Evolutionary conservation across 2,329 filamentous ascomycete genomes (phyloP).

Genomic region (Venturia oleaginea): DNA sequence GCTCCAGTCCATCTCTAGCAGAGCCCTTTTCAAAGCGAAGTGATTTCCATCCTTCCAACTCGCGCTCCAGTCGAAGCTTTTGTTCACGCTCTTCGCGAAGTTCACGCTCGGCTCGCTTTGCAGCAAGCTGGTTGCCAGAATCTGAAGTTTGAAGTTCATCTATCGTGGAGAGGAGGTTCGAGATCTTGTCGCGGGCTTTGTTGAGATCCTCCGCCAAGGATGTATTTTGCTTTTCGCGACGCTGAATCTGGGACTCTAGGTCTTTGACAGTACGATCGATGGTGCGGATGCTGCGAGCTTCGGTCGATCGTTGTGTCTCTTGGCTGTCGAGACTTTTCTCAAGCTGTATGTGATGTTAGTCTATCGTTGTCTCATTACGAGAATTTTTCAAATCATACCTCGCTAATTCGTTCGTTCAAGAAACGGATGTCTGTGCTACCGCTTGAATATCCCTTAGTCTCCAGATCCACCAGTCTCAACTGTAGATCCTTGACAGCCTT

Average conservation of each 20-base stretch:
- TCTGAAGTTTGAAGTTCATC: slow-evolving; percentile 89
- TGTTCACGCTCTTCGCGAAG: slow-evolving; percentile 83
- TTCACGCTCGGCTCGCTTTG: slow-evolving; percentile 81
- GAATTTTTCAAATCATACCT: slow-evolving; percentile 50
- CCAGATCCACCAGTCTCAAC: slow-evolving; percentile 79
- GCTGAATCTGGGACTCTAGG: slow-evolving; percentile 82
- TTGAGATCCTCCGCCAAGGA: slow-evolving; percentile 76
- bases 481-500: slow-evolving; percentile 87
- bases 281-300: slow-evolving; percentile 80
- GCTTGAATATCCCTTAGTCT: slow-evolving; percentile 94
- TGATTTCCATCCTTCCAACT: slow-evolving; percentile 73
- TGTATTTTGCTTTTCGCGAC: slow-evolving; percentile 77
- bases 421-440: slow-evolving; percentile 94
- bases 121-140: slow-evolving; percentile 68
- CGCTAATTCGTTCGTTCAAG: slow-evolving; percentile 86
- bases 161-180: slow-evolving; percentile 80
- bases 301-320: slow-evolving; percentile 67
- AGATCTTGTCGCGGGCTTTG: slow-evolving; percentile 81
- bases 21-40: slow-evolving; percentile 53
- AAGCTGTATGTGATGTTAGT: slow-evolving; percentile 47
- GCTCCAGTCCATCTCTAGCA: background rate
- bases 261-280: slow-evolving; percentile 92
- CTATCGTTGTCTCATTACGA: background rate
- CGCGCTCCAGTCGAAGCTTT: slow-evolving; percentile 69
- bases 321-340: slow-evolving; percentile 80